Evolutionary conservation across 805 yeast species (phyloP).

Genomic region (Tetrapisispora nanseiensis): DNA sequence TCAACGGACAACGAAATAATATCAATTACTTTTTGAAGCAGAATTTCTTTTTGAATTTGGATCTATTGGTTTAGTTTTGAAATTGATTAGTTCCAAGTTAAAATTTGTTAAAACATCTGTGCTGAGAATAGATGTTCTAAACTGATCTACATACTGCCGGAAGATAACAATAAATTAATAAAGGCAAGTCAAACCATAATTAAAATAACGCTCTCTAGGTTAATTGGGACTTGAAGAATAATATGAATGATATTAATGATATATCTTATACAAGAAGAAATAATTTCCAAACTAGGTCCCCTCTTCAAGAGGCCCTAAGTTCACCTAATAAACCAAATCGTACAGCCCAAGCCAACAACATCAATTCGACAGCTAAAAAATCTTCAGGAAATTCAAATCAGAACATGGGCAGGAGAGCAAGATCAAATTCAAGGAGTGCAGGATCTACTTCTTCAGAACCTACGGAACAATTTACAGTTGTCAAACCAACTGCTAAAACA

Average conservation of each 20-base stretch:
- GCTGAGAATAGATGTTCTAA: too few relatives aligned
- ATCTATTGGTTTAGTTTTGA: too few relatives aligned
- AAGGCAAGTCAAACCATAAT: too few relatives aligned
- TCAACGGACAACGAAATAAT: too few relatives aligned
- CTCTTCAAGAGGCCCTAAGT: not conserved
- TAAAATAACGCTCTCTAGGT: too few relatives aligned
- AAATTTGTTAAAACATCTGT: too few relatives aligned
- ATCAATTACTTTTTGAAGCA: too few relatives aligned
- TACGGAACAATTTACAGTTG: constrained; percentile 1
- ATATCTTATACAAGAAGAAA: not conserved
- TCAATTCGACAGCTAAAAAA: not conserved
- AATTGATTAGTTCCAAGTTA: too few relatives aligned
- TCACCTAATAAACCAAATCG: constrained; percentile 2
- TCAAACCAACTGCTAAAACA: not conserved
- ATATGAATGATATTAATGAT: not conserved
- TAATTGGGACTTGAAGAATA: not conserved
- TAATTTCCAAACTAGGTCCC: constrained; percentile 1
- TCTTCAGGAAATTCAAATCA: not conserved
- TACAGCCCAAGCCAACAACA: not conserved
- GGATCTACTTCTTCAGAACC: constrained; percentile 11
- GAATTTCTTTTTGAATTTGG: too few relatives aligned
- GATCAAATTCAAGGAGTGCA: constrained; percentile 24
- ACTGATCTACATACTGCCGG: too few relatives aligned
- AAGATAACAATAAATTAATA: too few relatives aligned
- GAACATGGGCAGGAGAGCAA: constrained; percentile 12